Evolutionary conservation across 2,329 filamentous ascomycete species (phyloP).

Genomic region (Fusarium neocosmosporiellum): DNA sequence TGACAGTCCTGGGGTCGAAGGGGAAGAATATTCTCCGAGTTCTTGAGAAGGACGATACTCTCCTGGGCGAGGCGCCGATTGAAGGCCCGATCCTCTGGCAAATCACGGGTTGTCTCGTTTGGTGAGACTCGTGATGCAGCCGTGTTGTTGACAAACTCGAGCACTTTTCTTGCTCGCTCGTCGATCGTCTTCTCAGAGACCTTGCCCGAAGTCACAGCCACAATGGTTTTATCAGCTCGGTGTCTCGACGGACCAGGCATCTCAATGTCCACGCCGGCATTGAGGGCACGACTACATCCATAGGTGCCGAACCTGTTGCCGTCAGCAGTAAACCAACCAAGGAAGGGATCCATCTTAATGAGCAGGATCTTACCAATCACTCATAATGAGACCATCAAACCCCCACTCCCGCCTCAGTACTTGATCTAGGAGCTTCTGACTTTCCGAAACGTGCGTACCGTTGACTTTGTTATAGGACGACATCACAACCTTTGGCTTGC

Average conservation of each 20-base stretch:
- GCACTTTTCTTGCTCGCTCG: conserved; percentile 8
- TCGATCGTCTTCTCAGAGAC: neutral
- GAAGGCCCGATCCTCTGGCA: conserved; percentile 8
- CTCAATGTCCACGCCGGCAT: conserved; percentile 22
- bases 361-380: conserved; percentile 21
- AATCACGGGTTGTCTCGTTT: conserved; percentile 23
- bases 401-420: conserved; percentile 22
- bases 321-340: neutral
- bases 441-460: conserved; percentile 26
- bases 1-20: conserved; percentile 46
- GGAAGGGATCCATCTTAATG: fast-evolving
- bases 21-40: conserved; percentile 67
- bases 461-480: conserved; percentile 65
- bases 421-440: conserved; percentile 4
- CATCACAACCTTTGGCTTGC: conserved; percentile 67
- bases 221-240: conserved; percentile 2
- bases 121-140: conserved; percentile 2
- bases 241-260: conserved; percentile 26
- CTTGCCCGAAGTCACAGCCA: conserved; percentile 18
- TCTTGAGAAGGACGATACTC: conserved; percentile 74
- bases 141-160: conserved; percentile 6
- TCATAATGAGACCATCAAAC: conserved; percentile 24
- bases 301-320: conserved; percentile 20
- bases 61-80: conserved; percentile 13
- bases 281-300: conserved; percentile 12